Evolutionary conservation across 345 rosid species (phyloP), one percentile per base, ranked within the genome.

Genomic region (Chamaenerion angustifolium): DNA sequence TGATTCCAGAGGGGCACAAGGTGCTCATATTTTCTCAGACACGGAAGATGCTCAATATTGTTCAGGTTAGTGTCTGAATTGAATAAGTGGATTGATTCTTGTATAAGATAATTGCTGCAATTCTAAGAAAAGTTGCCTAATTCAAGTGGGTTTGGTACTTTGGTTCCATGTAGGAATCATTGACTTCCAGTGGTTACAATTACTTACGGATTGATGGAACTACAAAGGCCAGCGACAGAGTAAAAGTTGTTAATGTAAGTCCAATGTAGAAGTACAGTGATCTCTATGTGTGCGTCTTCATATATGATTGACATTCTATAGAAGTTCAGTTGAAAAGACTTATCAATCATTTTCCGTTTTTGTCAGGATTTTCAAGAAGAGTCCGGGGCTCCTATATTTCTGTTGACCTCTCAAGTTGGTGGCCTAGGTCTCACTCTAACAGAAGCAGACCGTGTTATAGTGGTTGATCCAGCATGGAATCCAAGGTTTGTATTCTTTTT

Each of bases 381-480:
- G 54, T 44, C 12, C 44, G 79, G 70, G 56, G 93, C 96, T 51
- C 93, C 93, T 59, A 78, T 92, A 70, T 92, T 87, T 70, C 85
- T 92, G 56, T 49, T 92, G 65, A 92, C 98, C 58, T 82, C 98
- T 55, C 96, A 87, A 77, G 98, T 92, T 62, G 98, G 98, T 48
- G 98, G 98, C 56, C 89, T 92, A 16, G 98, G 98, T 64, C 98
- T 92, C 46, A 92, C 98, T 14, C 85, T 92, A 46, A 92, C 96
- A 43, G 84, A 79, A 65, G 98, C 98, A 25, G 98, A 92, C 56
- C 98, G 95, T 40, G 98, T 92, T 42, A 92, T 89, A 69, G 97
- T 83, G 55, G 94, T 85, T 43, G 97, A 89, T 71, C 95, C 97
- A 64, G 97, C 97, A 49, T 89, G 97, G 97, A 89, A 89, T 53